Evolutionary conservation across 169 alveolate species (phyloP), one percentile per base, ranked within the genome.

Genomic region (Eimeria maxima): DNA sequence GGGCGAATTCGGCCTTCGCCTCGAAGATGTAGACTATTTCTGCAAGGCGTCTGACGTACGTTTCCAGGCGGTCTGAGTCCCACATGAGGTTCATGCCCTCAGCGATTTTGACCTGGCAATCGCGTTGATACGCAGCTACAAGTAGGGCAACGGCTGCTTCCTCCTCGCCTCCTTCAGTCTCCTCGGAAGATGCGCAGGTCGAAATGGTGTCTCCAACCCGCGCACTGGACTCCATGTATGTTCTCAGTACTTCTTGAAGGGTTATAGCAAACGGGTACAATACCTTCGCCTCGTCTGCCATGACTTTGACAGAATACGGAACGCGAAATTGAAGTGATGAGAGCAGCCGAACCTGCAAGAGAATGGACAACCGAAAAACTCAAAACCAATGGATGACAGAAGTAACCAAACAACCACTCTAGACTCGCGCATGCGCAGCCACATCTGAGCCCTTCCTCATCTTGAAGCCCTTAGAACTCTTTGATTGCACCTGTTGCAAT

Each of bases 271-370:
- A 96, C 2, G 97, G 97, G 42, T 99, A 99, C 89, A 98, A 96
- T 47, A 96, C 97, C 97, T 99, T 98, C 42, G 98, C 99, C 95
- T 99, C 99, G 84, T 98, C 98, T 22, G 99, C 98, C 96, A 97
- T 97, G 63, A 98, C 98, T 76, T 98, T 98, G 50, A 99, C 97
- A 20, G 99, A 96, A 89, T 98, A 97, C 1, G 99, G 99, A 14
- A 98, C 98, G 55, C 98, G 98, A 94, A 95, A 98, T 78, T 98
- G 97, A 90, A 97, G 95, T 29, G 98, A 91, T 57, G 97, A 98
- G 92, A 98, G 96, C 53, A 97, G 97, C 22, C 99, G 97, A 47
- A 98, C 98, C 97, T 98, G 90, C 44, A 44, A 22, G 44, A 8
- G 44, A 45, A 27, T 60, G 74, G 16, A 65, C 74, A 65, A 24